A percentile compares a stretch with the other conserved stretches of the same genome.
These are phyloP conservation scores for Penicillium sp. DNA, from an alignment of 2,329 filamentous ascomycete species.

Conservation along the genomic window DNA sequence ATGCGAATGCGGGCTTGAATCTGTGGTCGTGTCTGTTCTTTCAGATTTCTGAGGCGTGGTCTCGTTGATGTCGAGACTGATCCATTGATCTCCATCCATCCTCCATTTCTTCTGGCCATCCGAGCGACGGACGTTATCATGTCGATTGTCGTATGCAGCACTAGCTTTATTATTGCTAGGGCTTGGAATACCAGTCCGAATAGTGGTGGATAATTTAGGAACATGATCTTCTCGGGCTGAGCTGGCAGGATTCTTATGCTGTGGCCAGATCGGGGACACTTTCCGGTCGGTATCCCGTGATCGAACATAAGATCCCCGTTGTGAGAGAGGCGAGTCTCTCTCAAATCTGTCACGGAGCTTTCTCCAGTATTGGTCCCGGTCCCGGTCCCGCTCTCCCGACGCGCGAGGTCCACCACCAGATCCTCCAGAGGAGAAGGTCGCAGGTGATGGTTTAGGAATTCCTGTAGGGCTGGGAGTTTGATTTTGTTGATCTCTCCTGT, in stretches of 20 bases:
- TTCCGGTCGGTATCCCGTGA: slow-evolving; percentile 23
- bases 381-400: slow-evolving; percentile 14
- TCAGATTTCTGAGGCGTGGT: slow-evolving; percentile 20
- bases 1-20: slow-evolving; percentile 30
- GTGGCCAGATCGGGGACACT: slow-evolving; percentile 22
- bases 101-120: slow-evolving; percentile 30
- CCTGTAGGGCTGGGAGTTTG: slow-evolving; percentile 15
- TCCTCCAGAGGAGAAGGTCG: slow-evolving; percentile 9
- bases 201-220: slow-evolving; percentile 29
- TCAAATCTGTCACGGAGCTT: slow-evolving; percentile 29
- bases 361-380: slow-evolving; percentile 30
- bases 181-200: slow-evolving; percentile 39
- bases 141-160: slow-evolving; percentile 18
- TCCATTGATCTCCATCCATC: slow-evolving; percentile 37
- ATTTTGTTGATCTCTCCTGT: slow-evolving; percentile 18
- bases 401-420: slow-evolving; percentile 5
- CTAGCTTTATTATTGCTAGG: slow-evolving; percentile 30
- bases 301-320: slow-evolving; percentile 12
- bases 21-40: slow-evolving; percentile 19
- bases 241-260: slow-evolving; percentile 14
- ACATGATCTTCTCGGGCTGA: slow-evolving; percentile 6
- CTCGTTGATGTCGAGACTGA: slow-evolving; percentile 30
- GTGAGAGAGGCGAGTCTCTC: slow-evolving; percentile 22
- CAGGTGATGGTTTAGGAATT: slow-evolving; percentile 15
- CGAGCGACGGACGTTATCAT: slow-evolving; percentile 9